These are phyloP conservation scores for Neonectria ditissima DNA, from an alignment of 2,329 filamentous ascomycete genomes.

Conservation along the genomic window DNA sequence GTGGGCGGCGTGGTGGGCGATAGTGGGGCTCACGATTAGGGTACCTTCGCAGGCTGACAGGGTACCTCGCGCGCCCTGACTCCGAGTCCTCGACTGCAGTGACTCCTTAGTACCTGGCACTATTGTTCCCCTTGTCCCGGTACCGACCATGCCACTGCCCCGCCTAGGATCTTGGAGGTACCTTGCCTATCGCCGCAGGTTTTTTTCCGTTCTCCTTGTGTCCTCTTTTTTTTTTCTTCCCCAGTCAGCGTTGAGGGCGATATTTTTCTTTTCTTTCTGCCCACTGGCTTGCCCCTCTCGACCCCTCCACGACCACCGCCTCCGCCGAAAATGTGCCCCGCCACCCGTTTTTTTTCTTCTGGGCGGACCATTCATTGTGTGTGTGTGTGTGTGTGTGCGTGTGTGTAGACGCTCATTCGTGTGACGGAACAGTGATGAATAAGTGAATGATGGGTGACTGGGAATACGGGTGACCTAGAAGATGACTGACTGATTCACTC, in stretches of 20 bases:
- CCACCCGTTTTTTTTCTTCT: slow-evolving; percentile 20
- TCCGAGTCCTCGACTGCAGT: slow-evolving; percentile 1
- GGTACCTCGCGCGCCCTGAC: neutral
- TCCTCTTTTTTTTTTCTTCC: neutral
- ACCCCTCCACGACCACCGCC: slow-evolving; percentile 23
- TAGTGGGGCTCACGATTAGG: slow-evolving; percentile 44
- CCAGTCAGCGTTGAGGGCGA: neutral
- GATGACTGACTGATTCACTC: neutral
- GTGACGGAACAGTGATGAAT: neutral
- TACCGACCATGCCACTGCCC: slow-evolving; percentile 6
- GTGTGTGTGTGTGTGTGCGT: neutral
- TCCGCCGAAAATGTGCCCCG: slow-evolving; percentile 17
- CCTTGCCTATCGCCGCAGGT: slow-evolving; percentile 2
- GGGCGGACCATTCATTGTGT: neutral
- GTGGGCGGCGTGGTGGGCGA: slow-evolving; percentile 33
- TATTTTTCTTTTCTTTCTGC: neutral
- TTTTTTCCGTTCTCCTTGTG: slow-evolving; percentile 13
- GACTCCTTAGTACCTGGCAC: too few relatives aligned
- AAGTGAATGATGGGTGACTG: slow-evolving; percentile 2
- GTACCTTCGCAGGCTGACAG: slow-evolving; percentile 31
- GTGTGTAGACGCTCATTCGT: neutral
- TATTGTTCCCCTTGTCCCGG: neutral
- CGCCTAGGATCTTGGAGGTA: neutral
- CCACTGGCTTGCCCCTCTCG: slow-evolving; percentile 21
- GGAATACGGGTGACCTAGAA: neutral